phyloP scores from a whole-genome alignment of 148 eudicot species.

The Camellia japonica region DNA sequence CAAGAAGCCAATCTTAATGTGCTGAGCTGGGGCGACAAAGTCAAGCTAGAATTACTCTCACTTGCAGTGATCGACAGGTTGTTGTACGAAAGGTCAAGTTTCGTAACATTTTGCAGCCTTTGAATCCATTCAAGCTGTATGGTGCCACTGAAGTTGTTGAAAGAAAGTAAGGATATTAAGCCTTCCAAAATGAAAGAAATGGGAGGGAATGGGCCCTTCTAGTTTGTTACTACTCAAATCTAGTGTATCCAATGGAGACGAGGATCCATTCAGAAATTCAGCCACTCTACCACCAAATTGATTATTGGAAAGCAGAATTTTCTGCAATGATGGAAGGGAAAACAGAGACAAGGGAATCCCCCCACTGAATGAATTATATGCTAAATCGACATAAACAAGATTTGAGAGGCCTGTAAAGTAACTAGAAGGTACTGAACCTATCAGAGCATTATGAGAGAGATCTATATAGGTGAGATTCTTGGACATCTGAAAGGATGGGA shows the following conservation, averaged over 20 bases:
- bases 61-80: constrained; percentile 13
- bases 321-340: constrained; percentile 24
- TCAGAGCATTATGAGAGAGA: constrained; percentile 39
- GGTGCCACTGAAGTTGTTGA: constrained; percentile 34
- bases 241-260: constrained; percentile 28
- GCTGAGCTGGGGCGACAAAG: no score
- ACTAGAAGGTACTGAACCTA: constrained; percentile 27
- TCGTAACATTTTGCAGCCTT: constrained; percentile 21
- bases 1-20: constrained; percentile 41
- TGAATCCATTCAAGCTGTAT: constrained; percentile 14
- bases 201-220: constrained; percentile 22
- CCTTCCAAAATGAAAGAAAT: constrained; percentile 12
- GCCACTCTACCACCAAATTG: constrained; percentile 22
- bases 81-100: constrained; percentile 40
- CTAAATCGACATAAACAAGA: constrained; percentile 29
- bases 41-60: constrained; percentile 3
- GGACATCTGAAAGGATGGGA: constrained; percentile 32
- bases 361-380: constrained; percentile 37
- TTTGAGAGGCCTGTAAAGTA: constrained; percentile 36
- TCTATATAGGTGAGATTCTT: constrained; percentile 35
- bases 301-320: constrained; percentile 29
- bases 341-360: constrained; percentile 47
- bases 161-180: constrained; percentile 24
- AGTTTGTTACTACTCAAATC: constrained; percentile 43
- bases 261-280: not conserved